Evolutionary conservation across 257 asterid species (phyloP), one percentile per base, ranked within the genome.

Genomic region (Capsicum baccatum): DNA sequence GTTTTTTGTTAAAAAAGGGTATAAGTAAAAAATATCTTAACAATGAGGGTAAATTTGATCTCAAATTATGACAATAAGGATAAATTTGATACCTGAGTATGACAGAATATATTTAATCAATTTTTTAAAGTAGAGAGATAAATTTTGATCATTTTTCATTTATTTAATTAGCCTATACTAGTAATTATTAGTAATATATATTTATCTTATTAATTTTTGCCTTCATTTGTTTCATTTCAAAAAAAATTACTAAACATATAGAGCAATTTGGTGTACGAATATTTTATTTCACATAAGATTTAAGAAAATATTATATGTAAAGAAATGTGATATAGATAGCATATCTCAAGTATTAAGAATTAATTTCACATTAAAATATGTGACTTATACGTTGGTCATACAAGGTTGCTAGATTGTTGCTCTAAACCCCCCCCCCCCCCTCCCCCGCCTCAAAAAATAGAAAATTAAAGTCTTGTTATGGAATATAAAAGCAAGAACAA

Each of bases 351-450:
- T 0, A 37, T 37, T 8, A 33, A 0, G 3, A 2, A 1, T 3
- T 13, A 3, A 35, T 66, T 5, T 15, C 3, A 12, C 7, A 68
- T 8, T 68, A 7, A 7, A 14, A 68, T 14, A 8, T 0, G 0
- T 68, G 6, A 37, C 52, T 15, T 14, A 1, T 39, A 39, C 4
- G 5, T 68, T 2, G 37, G 17, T 68, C 3, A 15, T 0, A 14
- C 11, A 5, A 8, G 14, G 3, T 6, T 35, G 14, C 1, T 35
- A 1, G 14, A 66, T 0, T 6, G 2, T 12, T 66, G 33, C 5
- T 64, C 14, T 3, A 33, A 64, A 2, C 0, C 10, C 0, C 0
- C 0, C 2, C 6, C 44, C 44, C 44, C 44, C 44, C 3, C 44
- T 3, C 3, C 44, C 44, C 3, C 2, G 1, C 1, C 9, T 17